Evolutionary conservation across 768 basidiomycete species (phyloP).

Genomic region (Leccinum rimulosum): DNA sequence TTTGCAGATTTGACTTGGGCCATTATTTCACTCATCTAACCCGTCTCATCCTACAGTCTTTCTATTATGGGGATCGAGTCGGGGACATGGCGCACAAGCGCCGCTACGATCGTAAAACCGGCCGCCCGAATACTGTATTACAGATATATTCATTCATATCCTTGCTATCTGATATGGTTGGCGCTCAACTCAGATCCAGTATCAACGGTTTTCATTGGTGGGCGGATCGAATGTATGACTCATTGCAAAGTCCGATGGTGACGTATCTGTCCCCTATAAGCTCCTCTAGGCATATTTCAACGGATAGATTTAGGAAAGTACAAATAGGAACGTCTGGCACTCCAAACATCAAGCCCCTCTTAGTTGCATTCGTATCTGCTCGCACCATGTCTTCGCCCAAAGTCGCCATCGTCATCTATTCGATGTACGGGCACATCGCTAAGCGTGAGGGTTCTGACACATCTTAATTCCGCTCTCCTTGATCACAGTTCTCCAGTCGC

Average conservation of each 20-base stretch:
- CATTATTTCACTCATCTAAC: no score
- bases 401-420: slow-evolving; percentile 71
- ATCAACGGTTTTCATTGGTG: background rate
- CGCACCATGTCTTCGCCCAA: slow-evolving; percentile 46
- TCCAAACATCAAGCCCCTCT: background rate
- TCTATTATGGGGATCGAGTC: no score
- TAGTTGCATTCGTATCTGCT: background rate
- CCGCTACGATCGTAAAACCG: background rate
- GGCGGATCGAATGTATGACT: background rate
- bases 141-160: background rate
- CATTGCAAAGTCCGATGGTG: slow-evolving; percentile 2
- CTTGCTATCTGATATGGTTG: background rate
- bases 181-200: background rate
- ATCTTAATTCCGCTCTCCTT: background rate
- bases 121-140: background rate
- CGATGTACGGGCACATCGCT: slow-evolving; percentile 72
- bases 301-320: background rate
- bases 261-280: slow-evolving; percentile 9
- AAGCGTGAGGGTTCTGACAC: slow-evolving; percentile 43
- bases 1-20: no score
- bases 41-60: no score
- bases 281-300: slow-evolving; percentile 1
- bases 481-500: slow-evolving; percentile 48
- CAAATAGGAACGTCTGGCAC: slow-evolving; percentile 11
- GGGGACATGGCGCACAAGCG: no score